These are phyloP conservation scores for Solanum acaule DNA, from an alignment of 257 asterid genomes.

Conservation along the genomic window DNA sequence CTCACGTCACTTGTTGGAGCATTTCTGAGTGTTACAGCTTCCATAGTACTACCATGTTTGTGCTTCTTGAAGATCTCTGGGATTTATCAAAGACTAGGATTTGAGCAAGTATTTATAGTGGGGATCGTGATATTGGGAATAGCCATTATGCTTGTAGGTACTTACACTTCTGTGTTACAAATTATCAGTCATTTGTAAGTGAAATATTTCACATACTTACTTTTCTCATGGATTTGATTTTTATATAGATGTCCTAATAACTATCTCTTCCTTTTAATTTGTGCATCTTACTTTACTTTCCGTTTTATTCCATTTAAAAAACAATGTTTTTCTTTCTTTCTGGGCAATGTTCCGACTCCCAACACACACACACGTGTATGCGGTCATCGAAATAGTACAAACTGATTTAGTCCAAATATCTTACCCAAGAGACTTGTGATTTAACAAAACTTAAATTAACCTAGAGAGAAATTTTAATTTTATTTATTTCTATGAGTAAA, in stretches of 20 bases:
- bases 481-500: no score
- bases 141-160: conserved; percentile 48
- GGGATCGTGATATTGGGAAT: conserved; percentile 50
- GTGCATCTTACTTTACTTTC: no score
- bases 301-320: no score
- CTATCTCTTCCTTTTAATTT: not conserved
- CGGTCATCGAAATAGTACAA: not conserved
- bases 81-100: conserved; percentile 20
- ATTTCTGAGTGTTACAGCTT: conserved; percentile 55
- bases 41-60: conserved; percentile 59
- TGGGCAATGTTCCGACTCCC: not conserved
- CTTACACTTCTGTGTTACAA: conserved; percentile 46
- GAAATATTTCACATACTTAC: not conserved
- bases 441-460: no score
- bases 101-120: conserved; percentile 23
- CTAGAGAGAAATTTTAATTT: no score
- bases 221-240: not conserved
- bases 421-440: not conserved
- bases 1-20: conserved; percentile 93
- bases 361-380: not conserved
- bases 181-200: conserved; percentile 27
- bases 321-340: no score
- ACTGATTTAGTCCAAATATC: not conserved
- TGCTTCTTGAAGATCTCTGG: conserved; percentile 80
- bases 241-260: not conserved